Evolutionary conservation across 2,329 filamentous ascomycete species (phyloP), one percentile per base, ranked within the genome.

Genomic region (Colletotrichum sp.): DNA sequence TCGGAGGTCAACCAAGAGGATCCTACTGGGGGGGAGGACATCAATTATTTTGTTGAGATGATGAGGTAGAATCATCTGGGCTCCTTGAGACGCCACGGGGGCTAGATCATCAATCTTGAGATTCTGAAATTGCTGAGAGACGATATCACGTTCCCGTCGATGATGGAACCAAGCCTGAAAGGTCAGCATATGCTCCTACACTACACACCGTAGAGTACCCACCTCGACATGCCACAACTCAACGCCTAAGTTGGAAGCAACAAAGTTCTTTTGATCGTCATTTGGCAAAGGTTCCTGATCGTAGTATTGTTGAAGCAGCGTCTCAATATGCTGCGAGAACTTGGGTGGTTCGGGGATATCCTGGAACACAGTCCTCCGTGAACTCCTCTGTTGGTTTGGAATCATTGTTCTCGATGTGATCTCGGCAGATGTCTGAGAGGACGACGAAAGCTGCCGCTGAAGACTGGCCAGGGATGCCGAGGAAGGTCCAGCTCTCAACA

Each of bases 181-280:
- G 18, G 68, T 75, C 28, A 80, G 66, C 36, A 30, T 7, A 26
- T 21, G 8, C 4, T 8, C 6, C 5, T 28, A 7, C 16, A 12
- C 5, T 12, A 30, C 24, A 32, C 21, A 26, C 4, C 18, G 1
- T 24, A 30, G 6, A 12, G 9, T 13, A 81, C 84, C 81, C 70
- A 89, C 85, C 72, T 89, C 85, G 32, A 91, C 85, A 76, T 91
- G 88, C 64, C 84, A 82, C 5, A 86, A 84, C 71, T 91, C 88
- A 28, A 90, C 87, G 16, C 88, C 88, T 4, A 91, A 81, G 55
- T 88, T 91, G 1, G 89, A 91, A 12, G 90, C 89, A 56, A 91
- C 83, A 79, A 90, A 88, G 55, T 89, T 89, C 43, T 87, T 87
- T 55, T 89, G 86, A 1, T 86, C 87, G 62, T 89, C 84, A 56